Conservation (phyloP, 768 basidiomycete species). For the Pisolithus microcarpus region DNA sequence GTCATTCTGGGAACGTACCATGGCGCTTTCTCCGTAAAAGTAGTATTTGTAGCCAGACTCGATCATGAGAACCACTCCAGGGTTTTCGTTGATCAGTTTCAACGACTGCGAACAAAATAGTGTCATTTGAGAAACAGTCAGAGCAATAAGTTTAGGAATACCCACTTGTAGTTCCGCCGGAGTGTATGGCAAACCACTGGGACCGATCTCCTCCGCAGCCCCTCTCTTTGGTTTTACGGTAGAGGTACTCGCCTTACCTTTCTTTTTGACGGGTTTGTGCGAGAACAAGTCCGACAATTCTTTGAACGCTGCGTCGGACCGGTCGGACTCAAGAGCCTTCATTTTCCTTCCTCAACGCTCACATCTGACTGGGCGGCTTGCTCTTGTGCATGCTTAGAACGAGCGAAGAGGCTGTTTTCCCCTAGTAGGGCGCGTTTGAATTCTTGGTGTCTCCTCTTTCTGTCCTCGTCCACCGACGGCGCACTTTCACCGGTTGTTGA, state of each 20-base stretch:
- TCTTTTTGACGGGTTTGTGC: slow-evolving; percentile 27
- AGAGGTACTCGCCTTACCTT: slow-evolving; percentile 27
- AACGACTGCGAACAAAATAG: slow-evolving; percentile 12
- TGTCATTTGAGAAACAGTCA: neutral
- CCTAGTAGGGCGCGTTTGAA: slow-evolving; percentile 50
- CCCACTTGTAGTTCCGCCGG: slow-evolving; percentile 67
- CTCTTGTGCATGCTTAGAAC: slow-evolving; percentile 7
- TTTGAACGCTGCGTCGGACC: slow-evolving; percentile 41
- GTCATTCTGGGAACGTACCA: slow-evolving; percentile 33
- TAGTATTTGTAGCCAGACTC: slow-evolving; percentile 81
- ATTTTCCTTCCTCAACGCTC: slow-evolving; percentile 17
- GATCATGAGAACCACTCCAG: slow-evolving; percentile 65
- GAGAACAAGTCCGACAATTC: slow-evolving; percentile 44
- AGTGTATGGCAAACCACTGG: slow-evolving; percentile 65
- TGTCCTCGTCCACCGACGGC: slow-evolving; percentile 29
- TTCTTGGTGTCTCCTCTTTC: slow-evolving; percentile 37
- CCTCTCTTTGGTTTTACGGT: slow-evolving; percentile 27
- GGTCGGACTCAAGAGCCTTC: slow-evolving; percentile 29
- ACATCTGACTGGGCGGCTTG: slow-evolving; percentile 15
- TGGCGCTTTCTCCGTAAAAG: slow-evolving; percentile 82
- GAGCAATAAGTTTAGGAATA: neutral
- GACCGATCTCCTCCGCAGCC: slow-evolving; percentile 43
- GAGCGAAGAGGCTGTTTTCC: slow-evolving; percentile 36
- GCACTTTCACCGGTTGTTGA: neutral
- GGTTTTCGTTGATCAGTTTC: slow-evolving; percentile 59